A percentile compares a stretch with the other conserved stretches of the same genome.
Evolutionary conservation across 164 flowering plant species (phyloP).

Genomic region (Vitis rupestris): DNA sequence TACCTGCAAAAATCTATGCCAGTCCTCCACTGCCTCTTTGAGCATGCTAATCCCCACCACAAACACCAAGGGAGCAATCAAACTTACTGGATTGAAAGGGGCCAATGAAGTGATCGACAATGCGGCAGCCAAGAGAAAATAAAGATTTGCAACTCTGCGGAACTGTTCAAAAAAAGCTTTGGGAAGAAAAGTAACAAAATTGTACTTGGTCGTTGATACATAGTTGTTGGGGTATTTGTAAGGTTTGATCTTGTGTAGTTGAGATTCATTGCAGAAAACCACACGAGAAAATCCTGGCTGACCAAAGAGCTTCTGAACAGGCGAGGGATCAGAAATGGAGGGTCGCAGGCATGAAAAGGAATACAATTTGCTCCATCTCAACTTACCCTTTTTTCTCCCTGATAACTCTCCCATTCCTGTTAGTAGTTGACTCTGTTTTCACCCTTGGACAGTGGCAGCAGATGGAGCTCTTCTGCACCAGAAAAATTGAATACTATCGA

Average conservation of each 20-base stretch:
- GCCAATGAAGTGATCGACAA: constrained; percentile 38
- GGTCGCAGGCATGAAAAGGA: constrained; percentile 46
- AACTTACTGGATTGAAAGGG: constrained; percentile 43
- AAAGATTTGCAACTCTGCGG: constrained; percentile 68
- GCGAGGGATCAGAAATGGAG: constrained; percentile 5
- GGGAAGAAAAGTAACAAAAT: constrained; percentile 51
- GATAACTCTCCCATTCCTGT: constrained; percentile 14
- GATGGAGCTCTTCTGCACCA: too few relatives aligned
- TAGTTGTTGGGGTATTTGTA: constrained; percentile 42
- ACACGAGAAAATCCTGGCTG: constrained; percentile 56
- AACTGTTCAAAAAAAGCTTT: constrained; percentile 69
- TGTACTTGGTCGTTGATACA: constrained; percentile 60
- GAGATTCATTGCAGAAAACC: constrained; percentile 60
- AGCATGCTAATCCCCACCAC: constrained; percentile 67
- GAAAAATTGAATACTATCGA: too few relatives aligned
- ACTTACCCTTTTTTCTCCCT: constrained; percentile 28
- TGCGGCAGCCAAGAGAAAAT: constrained; percentile 54
- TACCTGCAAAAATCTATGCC: constrained; percentile 66
- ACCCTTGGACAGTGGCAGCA: not conserved
- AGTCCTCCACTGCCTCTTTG: constrained; percentile 70
- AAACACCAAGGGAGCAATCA: constrained; percentile 58
- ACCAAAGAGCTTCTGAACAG: constrained; percentile 27
- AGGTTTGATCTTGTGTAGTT: constrained; percentile 33
- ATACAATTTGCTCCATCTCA: constrained; percentile 57
- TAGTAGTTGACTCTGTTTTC: not conserved